Evolutionary conservation across 768 basidiomycete genomes (phyloP), one percentile per base, ranked within the genome.

Genomic region (Epithele typhae): DNA sequence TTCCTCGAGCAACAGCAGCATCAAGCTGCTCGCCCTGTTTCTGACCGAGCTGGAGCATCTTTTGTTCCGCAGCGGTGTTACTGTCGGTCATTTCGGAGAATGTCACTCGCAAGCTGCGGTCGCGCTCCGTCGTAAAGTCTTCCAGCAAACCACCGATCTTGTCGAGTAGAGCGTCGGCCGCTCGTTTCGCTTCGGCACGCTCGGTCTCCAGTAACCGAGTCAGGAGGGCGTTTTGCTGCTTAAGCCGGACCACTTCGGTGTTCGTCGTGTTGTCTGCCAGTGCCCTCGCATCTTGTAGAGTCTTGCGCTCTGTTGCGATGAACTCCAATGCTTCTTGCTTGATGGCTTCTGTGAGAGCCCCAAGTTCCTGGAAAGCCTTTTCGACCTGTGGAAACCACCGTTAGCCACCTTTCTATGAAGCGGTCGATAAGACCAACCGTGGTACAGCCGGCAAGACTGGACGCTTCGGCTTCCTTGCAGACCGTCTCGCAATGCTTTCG

Each of bases 91-190:
- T 66, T 34, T 66, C 60, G 1, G 67, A 68, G 41, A 89, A 71
- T 1, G 79, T 75, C 22, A 79, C 77, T 33, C 75, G 73, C 43
- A 92, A 67, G 17, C 78, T 78, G 14, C 73, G 69, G 59, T 93
- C 85, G 23, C 87, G 78, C 38, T 82, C 75, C 35, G 75, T 66
- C 24, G 82, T 75, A 62, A 86, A 94, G 22, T 78, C 82, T 10
- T 77, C 80, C 2, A 96, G 67, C 53, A 93, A 71, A 3, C 71
- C 71, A 1, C 87, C 85, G 40, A 95, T 74, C 32, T 82, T 83
- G 34, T 84, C 76, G n/a, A 93, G 64, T 11, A 95, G 63, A 33
- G 87, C 84, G 34, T 82, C 80, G 48, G 81, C 85, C 1, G 86
- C 78, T 40, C 74, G 77, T 21, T 84, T 79, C 0, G 84, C 76